These are phyloP conservation scores for Aureobasidium sp. DNA, from an alignment of 2,329 filamentous ascomycete genomes.

Conservation along the genomic window DNA sequence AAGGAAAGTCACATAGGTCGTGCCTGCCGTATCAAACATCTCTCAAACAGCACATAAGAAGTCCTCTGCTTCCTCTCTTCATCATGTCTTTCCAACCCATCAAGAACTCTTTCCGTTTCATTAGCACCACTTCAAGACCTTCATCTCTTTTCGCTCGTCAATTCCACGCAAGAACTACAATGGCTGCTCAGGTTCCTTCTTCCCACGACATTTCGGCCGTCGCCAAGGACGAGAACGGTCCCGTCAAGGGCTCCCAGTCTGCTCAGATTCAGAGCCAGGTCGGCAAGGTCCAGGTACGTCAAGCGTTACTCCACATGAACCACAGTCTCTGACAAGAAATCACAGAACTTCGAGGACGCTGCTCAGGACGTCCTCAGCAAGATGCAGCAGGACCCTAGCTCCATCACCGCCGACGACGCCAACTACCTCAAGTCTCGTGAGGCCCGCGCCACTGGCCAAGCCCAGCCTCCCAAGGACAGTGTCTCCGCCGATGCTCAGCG, in stretches of 20 bases:
- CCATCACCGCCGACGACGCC: constrained; percentile 32
- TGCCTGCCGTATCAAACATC: not conserved
- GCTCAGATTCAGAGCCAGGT: constrained; percentile 30
- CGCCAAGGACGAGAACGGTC: constrained; percentile 28
- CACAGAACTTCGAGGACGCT: constrained; percentile 25
- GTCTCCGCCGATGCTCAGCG: constrained; percentile 34
- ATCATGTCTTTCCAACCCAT: constrained; percentile 5
- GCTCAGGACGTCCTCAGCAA: constrained; percentile 24
- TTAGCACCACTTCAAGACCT: constrained; percentile 4
- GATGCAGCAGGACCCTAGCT: constrained; percentile 25
- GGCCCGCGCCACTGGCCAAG: constrained; percentile 27
- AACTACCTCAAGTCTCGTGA: constrained; percentile 36
- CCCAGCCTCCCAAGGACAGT: constrained; percentile 25
- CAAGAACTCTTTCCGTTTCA: constrained; percentile 3
- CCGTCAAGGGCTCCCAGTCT: constrained; percentile 26
- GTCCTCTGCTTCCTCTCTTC: not conserved
- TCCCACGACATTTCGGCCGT: constrained; percentile 27
- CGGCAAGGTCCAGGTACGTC: constrained; percentile 19
- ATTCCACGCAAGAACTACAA: constrained; percentile 9
- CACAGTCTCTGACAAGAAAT: not conserved
- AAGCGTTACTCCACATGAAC: not conserved
- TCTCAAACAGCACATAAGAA: not conserved
- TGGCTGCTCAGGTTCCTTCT: constrained; percentile 14
- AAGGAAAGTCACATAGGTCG: not conserved
- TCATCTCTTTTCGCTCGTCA: constrained; percentile 4